phyloP scores from a whole-genome alignment of 2,329 filamentous ascomycete species.

The Fusarium tanahbumbuense region DNA sequence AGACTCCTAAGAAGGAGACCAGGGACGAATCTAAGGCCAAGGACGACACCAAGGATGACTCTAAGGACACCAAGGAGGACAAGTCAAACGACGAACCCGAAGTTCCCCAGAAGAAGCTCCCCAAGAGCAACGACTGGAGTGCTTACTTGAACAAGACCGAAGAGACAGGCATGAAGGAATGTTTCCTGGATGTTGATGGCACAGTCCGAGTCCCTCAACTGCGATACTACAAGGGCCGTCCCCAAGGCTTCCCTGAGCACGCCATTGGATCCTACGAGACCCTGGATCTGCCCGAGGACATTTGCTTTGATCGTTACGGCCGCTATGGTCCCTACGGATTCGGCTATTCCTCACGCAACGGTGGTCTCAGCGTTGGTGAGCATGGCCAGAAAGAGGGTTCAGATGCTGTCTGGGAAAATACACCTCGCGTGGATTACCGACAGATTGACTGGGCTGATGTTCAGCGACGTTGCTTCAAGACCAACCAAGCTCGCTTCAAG shows the following conservation, averaged over 20 bases:
- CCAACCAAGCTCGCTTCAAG: slow-evolving; percentile 78
- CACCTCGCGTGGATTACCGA: slow-evolving; percentile 80
- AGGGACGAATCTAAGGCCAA: slow-evolving; percentile 18
- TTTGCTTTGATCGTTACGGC: slow-evolving; percentile 94
- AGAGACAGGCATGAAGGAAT: slow-evolving; percentile 70
- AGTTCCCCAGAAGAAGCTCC: slow-evolving; percentile 35
- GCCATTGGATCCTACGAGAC: slow-evolving; percentile 88
- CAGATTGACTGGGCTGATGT: slow-evolving; percentile 82
- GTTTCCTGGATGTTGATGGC: slow-evolving; percentile 78
- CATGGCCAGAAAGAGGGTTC: slow-evolving; percentile 84
- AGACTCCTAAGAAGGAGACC: slow-evolving; percentile 13
- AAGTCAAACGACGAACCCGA: slow-evolving; percentile 27
- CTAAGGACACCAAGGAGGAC: slow-evolving; percentile 4
- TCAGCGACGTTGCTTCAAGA: slow-evolving; percentile 77
- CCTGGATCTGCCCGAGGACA: slow-evolving; percentile 80
- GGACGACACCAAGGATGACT: slow-evolving; percentile 15
- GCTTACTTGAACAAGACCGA: slow-evolving; percentile 54
- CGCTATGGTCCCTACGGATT: slow-evolving; percentile 89
- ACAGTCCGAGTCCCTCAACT: slow-evolving; percentile 76
- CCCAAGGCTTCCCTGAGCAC: slow-evolving; percentile 85
- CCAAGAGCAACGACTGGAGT: slow-evolving; percentile 51
- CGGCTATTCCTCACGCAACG: slow-evolving; percentile 82
- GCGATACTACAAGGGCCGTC: slow-evolving; percentile 80
- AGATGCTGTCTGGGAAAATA: slow-evolving; percentile 80
- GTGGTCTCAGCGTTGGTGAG: slow-evolving; percentile 86